Conservation (phyloP, 768 basidiomycete genomes). For the Suillus subluteus region DNA sequence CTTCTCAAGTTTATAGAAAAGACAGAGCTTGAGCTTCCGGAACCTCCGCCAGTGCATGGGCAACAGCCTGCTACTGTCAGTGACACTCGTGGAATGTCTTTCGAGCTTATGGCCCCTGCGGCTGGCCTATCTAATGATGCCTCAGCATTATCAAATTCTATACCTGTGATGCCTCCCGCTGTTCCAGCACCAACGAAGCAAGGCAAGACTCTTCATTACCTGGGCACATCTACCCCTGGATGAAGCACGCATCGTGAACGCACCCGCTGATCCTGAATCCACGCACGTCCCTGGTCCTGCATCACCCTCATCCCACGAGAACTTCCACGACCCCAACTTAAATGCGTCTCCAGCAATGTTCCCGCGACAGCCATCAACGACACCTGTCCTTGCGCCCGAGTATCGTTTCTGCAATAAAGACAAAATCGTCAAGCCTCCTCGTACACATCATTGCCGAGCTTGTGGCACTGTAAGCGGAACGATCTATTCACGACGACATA, state of each 20-base stretch:
- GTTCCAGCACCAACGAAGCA: constrained; percentile 20
- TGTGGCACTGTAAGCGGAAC: constrained; percentile 73
- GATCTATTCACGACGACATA: not conserved
- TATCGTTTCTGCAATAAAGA: constrained; percentile 70
- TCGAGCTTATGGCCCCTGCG: constrained; percentile 29
- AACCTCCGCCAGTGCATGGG: constrained; percentile 13
- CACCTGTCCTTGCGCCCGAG: constrained; percentile 59
- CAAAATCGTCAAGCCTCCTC: constrained; percentile 68
- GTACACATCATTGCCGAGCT: constrained; percentile 78
- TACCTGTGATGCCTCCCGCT: constrained; percentile 11
- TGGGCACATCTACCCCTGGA: constrained; percentile 15
- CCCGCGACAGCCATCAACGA: constrained; percentile 39
- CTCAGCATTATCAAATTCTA: constrained; percentile 26
- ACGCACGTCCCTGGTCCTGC: constrained; percentile 13
- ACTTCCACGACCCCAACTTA: constrained; percentile 11
- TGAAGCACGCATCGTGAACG: constrained; percentile 25
- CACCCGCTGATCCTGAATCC: constrained; percentile 14
- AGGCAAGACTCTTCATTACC: constrained; percentile 16
- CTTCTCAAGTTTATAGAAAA: constrained; percentile 28
- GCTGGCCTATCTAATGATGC: constrained; percentile 15
- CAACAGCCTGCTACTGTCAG: constrained; percentile 21
- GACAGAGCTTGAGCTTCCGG: constrained; percentile 21
- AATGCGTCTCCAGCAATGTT: constrained; percentile 21
- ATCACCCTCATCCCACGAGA: constrained; percentile 18
- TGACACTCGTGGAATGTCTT: constrained; percentile 33